A percentile compares a stretch with the other conserved stretches of the same genome.
phyloP scores from a whole-genome alignment of 2,329 filamentous ascomycete species.

The Colletotrichum cuscutae region DNA sequence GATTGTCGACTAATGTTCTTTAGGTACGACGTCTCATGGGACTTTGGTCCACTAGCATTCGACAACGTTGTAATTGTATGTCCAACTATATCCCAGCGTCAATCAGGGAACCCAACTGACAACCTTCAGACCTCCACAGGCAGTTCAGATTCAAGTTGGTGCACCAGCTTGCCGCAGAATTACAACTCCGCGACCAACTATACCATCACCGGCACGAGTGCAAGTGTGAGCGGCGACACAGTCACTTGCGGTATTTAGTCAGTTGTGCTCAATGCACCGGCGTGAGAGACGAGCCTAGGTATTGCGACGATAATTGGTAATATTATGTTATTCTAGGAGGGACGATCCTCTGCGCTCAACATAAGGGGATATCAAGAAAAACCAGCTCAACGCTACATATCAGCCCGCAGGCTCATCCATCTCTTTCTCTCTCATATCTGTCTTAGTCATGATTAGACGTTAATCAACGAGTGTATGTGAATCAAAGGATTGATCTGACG shows the following conservation, averaged over 20 bases:
- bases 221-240: not conserved
- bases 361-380: slow-evolving; percentile 23
- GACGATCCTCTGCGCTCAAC: not conserved
- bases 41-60: not conserved
- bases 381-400: not conserved
- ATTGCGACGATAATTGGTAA: not conserved
- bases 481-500: not conserved
- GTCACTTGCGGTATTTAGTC: not conserved
- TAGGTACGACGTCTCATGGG: not conserved
- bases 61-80: not conserved
- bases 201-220: not conserved
- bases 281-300: not conserved
- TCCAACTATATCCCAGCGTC: not conserved
- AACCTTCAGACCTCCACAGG: not conserved
- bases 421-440: not conserved
- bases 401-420: not conserved
- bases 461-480: not conserved
- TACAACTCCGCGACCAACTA: not conserved
- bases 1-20: not conserved
- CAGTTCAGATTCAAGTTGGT: not conserved
- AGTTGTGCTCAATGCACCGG: not conserved
- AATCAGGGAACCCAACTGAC: not conserved
- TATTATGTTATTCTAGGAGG: not conserved
- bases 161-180: not conserved
- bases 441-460: not conserved